Conservation (phyloP, 305 asterid genomes). For the Fraxinus baroniana region DNA sequence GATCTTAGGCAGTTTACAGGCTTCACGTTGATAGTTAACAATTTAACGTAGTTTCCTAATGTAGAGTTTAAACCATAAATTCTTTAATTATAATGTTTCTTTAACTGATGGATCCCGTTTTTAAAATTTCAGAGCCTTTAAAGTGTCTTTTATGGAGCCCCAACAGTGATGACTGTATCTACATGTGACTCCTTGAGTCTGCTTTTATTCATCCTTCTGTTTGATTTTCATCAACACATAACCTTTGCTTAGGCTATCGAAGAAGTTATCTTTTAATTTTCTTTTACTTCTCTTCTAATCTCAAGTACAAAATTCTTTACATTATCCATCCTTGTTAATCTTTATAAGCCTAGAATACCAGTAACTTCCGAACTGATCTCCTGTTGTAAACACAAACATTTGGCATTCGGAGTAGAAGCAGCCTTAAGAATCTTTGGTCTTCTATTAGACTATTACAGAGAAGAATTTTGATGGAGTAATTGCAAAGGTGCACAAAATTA, state of each 20-base stretch:
- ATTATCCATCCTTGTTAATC: not conserved
- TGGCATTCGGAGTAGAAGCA: not conserved
- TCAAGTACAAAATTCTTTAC: not conserved
- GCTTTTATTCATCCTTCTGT: not conserved
- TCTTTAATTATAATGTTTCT: not conserved
- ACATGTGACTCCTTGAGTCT: not conserved
- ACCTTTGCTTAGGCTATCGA: not conserved
- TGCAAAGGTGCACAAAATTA: not conserved
- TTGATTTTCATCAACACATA: not conserved
- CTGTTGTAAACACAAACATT: not conserved
- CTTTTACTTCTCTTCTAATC: slow-evolving; percentile 1
- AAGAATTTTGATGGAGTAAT: not conserved
- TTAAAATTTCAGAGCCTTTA: not conserved
- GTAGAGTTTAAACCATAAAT: not conserved
- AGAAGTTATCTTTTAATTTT: not conserved
- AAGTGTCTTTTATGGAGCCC: not conserved
- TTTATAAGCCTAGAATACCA: not conserved
- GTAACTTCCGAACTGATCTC: not conserved
- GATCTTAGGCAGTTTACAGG: not conserved
- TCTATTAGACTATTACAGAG: not conserved
- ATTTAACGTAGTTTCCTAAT: not conserved
- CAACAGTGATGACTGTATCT: not conserved
- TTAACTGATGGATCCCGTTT: not conserved
- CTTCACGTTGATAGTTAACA: not conserved
- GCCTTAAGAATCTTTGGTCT: not conserved